phyloP scores from a whole-genome alignment of 139 green algal genomes.

The Desmodesmus armatus region DNA sequence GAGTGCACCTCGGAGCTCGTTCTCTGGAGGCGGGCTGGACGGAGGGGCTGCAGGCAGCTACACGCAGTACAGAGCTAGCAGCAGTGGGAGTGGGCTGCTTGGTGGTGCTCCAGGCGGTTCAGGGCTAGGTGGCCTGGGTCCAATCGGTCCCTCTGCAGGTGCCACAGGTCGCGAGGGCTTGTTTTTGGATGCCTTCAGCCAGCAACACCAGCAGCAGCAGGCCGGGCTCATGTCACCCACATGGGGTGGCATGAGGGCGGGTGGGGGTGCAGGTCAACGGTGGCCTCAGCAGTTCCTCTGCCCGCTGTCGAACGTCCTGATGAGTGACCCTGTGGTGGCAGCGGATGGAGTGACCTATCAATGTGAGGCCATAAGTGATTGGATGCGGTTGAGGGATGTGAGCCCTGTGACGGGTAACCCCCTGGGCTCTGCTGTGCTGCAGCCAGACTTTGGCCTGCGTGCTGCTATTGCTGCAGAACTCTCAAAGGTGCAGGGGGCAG shows the following conservation, averaged over 20 bases:
- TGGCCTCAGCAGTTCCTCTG: constrained; percentile 33
- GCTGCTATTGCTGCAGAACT: constrained; percentile 18
- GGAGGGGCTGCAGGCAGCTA: too few species aligned
- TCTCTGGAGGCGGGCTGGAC: too few species aligned
- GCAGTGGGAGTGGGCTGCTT: too few species aligned
- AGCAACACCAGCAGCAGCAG: constrained; percentile 7
- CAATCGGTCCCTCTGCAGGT: too few species aligned
- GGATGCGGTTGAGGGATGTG: constrained; percentile 5
- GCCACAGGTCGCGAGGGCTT: too few species aligned
- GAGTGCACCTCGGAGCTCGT: too few species aligned
- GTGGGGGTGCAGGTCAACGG: constrained; percentile 46
- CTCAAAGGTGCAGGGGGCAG: not conserved
- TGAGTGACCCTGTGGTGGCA: constrained; percentile 26
- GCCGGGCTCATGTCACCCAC: not conserved
- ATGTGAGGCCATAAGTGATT: constrained; percentile 28
- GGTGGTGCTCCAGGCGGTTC: too few species aligned
- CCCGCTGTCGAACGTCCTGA: constrained; percentile 1
- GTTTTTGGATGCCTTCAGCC: not conserved
- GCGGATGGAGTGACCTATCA: constrained; percentile 33
- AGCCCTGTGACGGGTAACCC: constrained; percentile 22
- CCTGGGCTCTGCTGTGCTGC: constrained; percentile 15
- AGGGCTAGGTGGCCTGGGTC: too few species aligned
- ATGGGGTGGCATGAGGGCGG: constrained; percentile 41
- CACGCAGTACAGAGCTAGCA: too few species aligned
- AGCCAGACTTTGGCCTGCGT: constrained; percentile 26